phyloP scores from a whole-genome alignment of 768 basidiomycete genomes.

The Leccinum imitatum region DNA sequence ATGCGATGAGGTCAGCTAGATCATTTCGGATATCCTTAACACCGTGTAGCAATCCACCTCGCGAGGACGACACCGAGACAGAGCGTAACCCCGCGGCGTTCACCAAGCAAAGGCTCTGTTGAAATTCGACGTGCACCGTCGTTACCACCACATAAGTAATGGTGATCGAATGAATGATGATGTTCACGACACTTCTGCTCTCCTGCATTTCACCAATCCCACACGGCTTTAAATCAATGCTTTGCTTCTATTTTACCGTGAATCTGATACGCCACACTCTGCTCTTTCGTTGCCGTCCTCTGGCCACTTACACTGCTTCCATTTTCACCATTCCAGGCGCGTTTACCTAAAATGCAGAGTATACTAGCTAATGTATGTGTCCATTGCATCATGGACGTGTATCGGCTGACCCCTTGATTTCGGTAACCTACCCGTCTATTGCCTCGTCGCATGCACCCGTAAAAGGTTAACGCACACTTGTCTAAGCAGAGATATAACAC shows the following conservation, averaged over 20 bases:
- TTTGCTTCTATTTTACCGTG: conserved; percentile 11
- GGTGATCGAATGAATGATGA: conserved; percentile 29
- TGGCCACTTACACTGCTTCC: conserved; percentile 54
- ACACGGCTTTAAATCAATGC: no score
- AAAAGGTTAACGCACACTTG: conserved; percentile 6
- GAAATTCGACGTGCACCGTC: conserved; percentile 29
- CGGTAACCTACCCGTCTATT: background rate
- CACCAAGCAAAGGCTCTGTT: conserved; percentile 19
- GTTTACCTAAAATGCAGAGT: conserved; percentile 9
- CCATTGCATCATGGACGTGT: background rate
- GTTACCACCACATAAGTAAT: conserved; percentile 18
- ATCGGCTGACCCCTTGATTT: background rate
- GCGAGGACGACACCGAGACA: no score
- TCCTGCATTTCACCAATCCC: conserved; percentile 25
- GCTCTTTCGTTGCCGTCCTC: conserved; percentile 16
- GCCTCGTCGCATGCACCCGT: background rate
- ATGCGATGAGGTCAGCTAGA: no score
- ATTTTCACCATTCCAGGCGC: conserved; percentile 39
- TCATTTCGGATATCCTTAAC: no score
- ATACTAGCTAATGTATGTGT: conserved; percentile 22
- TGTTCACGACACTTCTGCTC: conserved; percentile 8
- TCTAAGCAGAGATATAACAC: background rate
- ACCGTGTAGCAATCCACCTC: no score
- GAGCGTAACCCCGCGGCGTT: conserved; percentile 17
- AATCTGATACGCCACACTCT: conserved; percentile 1